Percentiles rank a stretch among this genome's conserved stretches.
Evolutionary conservation across 2,329 filamentous ascomycete genomes (phyloP).

Genomic region (Mycosphaerella arachidis): DNA sequence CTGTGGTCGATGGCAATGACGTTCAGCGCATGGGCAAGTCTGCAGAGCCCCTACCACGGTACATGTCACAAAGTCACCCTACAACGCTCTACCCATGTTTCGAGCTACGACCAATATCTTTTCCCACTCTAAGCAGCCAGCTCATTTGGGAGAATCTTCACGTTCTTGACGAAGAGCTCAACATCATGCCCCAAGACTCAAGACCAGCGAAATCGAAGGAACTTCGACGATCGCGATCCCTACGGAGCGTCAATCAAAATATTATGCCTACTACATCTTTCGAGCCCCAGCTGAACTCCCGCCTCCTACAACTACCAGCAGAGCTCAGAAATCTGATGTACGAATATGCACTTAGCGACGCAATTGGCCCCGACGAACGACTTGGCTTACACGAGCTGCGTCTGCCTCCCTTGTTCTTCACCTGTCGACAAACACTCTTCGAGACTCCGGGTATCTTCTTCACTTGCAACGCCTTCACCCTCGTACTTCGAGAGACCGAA

Average conservation of each 20-base stretch:
- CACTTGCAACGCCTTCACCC: background rate
- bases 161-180: background rate
- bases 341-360: background rate
- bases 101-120: background rate
- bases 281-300: background rate
- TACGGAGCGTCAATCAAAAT: background rate
- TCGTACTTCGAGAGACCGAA: background rate
- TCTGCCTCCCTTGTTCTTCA: background rate
- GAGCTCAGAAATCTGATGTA: constrained; percentile 18
- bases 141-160: background rate
- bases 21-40: too few species aligned
- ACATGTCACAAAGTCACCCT: too few species aligned
- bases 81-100: background rate
- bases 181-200: background rate
- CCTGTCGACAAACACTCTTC: background rate
- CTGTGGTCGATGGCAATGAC: too few species aligned
- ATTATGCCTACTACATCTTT: background rate
- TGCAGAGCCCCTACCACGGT: too few species aligned
- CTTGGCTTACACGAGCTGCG: background rate
- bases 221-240: background rate
- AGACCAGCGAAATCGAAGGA: background rate
- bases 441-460: background rate
- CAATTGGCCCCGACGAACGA: background rate
- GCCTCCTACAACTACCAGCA: constrained; percentile 12
- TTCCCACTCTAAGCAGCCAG: background rate